Conservation (phyloP, 495 filamentous ascomycete genomes). For the Amphirosellinia nigrospora region DNA sequence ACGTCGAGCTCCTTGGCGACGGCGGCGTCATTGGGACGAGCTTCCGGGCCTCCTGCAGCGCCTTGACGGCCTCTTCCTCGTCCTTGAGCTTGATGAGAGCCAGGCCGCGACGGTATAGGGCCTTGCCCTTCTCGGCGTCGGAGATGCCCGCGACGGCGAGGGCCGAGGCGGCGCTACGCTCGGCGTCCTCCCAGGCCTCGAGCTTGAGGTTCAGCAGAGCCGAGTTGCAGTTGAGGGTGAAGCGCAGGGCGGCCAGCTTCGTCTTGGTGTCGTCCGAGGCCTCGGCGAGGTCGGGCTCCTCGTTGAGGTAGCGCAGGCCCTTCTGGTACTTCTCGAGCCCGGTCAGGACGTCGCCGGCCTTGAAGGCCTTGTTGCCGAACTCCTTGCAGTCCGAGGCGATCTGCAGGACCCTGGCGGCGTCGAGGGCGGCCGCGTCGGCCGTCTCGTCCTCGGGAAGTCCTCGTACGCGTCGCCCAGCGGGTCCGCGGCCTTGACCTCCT, state of each 20-base stretch:
- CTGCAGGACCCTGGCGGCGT: constrained; percentile 70
- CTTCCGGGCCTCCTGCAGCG: constrained; percentile 76
- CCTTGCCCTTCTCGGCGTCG: constrained; percentile 87
- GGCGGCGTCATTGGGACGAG: constrained; percentile 75
- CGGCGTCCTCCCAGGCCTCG: constrained; percentile 68
- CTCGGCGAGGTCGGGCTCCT: constrained; percentile 76
- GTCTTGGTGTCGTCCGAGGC: constrained; percentile 70
- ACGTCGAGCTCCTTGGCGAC: constrained; percentile 74
- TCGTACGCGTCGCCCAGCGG: constrained; percentile 90
- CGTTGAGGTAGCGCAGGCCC: constrained; percentile 90
- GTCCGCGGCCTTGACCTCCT: constrained; percentile 69
- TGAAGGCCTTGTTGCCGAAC: constrained; percentile 92
- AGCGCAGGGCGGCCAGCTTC: constrained; percentile 74
- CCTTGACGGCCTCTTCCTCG: constrained; percentile 80
- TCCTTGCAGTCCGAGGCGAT: constrained; percentile 90
- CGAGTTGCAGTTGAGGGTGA: constrained; percentile 78
- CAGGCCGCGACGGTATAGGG: constrained; percentile 78
- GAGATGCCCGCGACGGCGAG: constrained; percentile 68
- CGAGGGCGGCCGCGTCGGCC: constrained; percentile 58
- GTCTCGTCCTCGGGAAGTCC: constrained; percentile 85
- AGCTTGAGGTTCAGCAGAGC: constrained; percentile 84
- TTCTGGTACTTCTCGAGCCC: constrained; percentile 97
- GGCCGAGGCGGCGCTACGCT: constrained; percentile 73
- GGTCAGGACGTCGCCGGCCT: constrained; percentile 68
- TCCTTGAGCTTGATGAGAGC: constrained; percentile 78